These are phyloP conservation scores for Phytophthora kernoviae DNA, from an alignment of 352 stramenopile genomes.

Conservation along the genomic window DNA sequence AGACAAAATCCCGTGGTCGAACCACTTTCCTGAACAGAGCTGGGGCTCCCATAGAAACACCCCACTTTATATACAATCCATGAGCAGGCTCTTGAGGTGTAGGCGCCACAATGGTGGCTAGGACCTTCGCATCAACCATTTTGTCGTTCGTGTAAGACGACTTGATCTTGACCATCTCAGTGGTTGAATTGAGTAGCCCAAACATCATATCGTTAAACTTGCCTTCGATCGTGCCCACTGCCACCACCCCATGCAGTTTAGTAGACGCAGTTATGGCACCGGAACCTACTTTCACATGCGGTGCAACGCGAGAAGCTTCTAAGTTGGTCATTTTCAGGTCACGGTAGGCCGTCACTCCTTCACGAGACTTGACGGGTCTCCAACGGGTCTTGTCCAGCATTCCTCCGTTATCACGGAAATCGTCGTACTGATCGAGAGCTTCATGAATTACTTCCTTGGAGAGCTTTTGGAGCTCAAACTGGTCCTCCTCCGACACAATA, in stretches of 20 bases:
- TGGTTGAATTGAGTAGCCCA: conserved; percentile 31
- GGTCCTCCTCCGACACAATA: conserved; percentile 36
- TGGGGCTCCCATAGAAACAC: conserved; percentile 34
- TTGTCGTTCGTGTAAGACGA: conserved; percentile 58
- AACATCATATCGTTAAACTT: conserved; percentile 49
- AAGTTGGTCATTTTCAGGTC: conserved; percentile 22
- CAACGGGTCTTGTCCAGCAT: conserved; percentile 41
- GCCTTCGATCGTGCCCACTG: conserved; percentile 32
- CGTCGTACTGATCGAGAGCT: conserved; percentile 44
- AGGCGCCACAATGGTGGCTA: conserved; percentile 43
- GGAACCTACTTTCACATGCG: conserved; percentile 30
- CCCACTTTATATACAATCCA: conserved; percentile 47
- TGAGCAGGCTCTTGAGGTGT: conserved; percentile 46
- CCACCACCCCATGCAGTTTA: conserved; percentile 29
- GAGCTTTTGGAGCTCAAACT: conserved; percentile 29
- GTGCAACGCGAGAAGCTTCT: conserved; percentile 17
- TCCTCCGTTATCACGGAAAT: conserved; percentile 34
- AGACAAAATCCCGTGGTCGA: conserved; percentile 53
- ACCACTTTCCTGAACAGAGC: conserved; percentile 37
- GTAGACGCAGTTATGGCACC: conserved; percentile 28
- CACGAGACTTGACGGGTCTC: conserved; percentile 43
- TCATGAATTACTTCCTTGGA: conserved; percentile 37
- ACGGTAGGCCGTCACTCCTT: conserved; percentile 32
- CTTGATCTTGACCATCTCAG: conserved; percentile 41
- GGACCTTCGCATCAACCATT: conserved; percentile 45